These are phyloP conservation scores for Pseudocercospora cruenta DNA, from an alignment of 2,329 filamentous ascomycete species.

Conservation along the genomic window DNA sequence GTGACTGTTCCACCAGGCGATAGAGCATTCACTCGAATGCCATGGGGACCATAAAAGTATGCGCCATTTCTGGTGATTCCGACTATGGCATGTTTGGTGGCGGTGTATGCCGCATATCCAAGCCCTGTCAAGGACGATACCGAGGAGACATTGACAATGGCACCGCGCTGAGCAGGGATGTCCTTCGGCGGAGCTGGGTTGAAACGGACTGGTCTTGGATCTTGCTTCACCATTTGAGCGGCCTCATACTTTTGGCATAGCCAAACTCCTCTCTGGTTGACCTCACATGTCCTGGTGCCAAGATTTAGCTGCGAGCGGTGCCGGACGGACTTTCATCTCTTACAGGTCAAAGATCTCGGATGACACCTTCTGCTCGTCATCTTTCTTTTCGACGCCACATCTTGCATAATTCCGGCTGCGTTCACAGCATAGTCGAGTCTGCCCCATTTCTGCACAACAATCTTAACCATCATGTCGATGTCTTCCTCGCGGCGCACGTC, in stretches of 20 bases:
- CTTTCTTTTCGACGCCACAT: constrained; percentile 9
- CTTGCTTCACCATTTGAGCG: constrained; percentile 10
- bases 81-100: constrained; percentile 31
- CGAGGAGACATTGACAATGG: constrained; percentile 52
- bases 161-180: constrained; percentile 54
- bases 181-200: constrained; percentile 58
- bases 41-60: constrained; percentile 30
- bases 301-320: constrained; percentile 47
- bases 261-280: constrained; percentile 27
- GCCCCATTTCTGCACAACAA: constrained; percentile 8
- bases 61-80: constrained; percentile 32
- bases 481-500: constrained; percentile 7
- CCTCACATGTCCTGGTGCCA: constrained; percentile 44
- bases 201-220: not conserved
- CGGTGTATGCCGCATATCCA: constrained; percentile 28
- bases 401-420: constrained; percentile 7
- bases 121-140: constrained; percentile 1
- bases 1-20: constrained; percentile 26
- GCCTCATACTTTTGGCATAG: constrained; percentile 11
- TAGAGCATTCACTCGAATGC: constrained; percentile 32
- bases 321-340: constrained; percentile 20
- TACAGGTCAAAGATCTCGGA: constrained; percentile 40
- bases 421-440: constrained; percentile 12
- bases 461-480: constrained; percentile 8
- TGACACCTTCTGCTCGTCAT: constrained; percentile 8